Conservation (phyloP, 768 basidiomycete species). For the Macrolepiota dolichaula region DNA sequence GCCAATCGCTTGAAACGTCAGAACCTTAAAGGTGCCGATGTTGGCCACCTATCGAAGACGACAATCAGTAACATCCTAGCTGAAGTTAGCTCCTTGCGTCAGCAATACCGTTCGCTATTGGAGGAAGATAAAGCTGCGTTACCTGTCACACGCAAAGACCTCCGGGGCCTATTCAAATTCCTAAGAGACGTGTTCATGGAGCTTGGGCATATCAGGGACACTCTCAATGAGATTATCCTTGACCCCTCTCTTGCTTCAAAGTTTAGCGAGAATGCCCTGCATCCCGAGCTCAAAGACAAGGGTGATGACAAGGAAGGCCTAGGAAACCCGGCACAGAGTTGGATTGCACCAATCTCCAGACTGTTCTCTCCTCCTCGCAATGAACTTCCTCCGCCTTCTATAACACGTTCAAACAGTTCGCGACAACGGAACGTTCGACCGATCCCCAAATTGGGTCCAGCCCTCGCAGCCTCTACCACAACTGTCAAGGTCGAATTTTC, state of each 20-base stretch:
- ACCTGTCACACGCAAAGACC: conserved; percentile 72
- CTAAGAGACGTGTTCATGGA: conserved; percentile 83
- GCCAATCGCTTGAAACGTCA: conserved; percentile 91
- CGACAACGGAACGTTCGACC: conserved; percentile 37
- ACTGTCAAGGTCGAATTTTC: conserved; percentile 98
- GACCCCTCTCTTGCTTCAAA: conserved; percentile 75
- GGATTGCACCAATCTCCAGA: conserved; percentile 88
- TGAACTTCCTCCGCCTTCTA: conserved; percentile 16
- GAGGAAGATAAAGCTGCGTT: conserved; percentile 71
- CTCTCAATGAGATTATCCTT: conserved; percentile 86
- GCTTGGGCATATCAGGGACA: conserved; percentile 74
- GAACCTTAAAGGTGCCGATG: conserved; percentile 79
- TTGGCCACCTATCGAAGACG: conserved; percentile 79
- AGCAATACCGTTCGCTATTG: conserved; percentile 66
- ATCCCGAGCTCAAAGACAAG: conserved; percentile 1
- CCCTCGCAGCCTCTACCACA: conserved; percentile 82
- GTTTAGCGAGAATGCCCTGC: conserved; percentile 67
- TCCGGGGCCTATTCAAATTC: conserved; percentile 78
- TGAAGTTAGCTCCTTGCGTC: conserved; percentile 68
- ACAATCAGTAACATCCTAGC: conserved; percentile 73
- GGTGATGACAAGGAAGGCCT: conserved; percentile 32
- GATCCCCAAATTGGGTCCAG: conserved; percentile 80
- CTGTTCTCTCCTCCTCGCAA: conserved; percentile 45
- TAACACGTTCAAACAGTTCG: conserved; percentile 19
- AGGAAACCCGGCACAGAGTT: conserved; percentile 51